Base-by-base conservation (phyloP, 257 asterid genomes). In the Petunia secreta region DNA sequence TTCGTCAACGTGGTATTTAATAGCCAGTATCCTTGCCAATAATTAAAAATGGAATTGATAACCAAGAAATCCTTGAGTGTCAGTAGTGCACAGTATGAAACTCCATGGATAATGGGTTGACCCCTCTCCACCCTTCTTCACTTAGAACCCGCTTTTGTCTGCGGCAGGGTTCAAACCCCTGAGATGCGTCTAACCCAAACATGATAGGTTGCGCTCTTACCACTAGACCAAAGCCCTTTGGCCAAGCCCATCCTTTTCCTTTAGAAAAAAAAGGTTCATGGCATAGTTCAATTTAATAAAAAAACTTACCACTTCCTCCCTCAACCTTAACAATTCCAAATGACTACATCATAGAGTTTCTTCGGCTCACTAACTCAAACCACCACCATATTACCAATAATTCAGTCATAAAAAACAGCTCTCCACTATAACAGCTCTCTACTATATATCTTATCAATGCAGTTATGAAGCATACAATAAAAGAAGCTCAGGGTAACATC, bases 221-320 rank as follows among this genome's bases (percentile, higher is more conserved):
- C 25, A 25, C 25, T 25, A 25, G 25, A 25, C 25, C 25, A 25
- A 25, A 25, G 25, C 25, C 25, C 0, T 25, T 25, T 25, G 25
- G 25, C 25, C 25, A 25, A 25, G 25, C 25, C 25, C 25, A 25
- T 25, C 25, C 25, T 25, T 25, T 25, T 25, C 25, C 25, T 25
- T 25, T 25, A 25, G 25, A 25, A 25, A 69, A 69, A 46, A 52
- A 10, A 5, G 44, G 16, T 8, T 5, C 54, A 44, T 68, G 54
- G 76, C 58, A 16, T 68, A 40, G 40, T 68, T 68, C 2, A 54
- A 8, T 68, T 68, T 44, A 8, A 8, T 68, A 57, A 44, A 46
- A 16, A 9, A 69, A 48, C 40, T 71, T 48, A 71, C 44, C 50
- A 48, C 48, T 71, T 71, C 52, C 58, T 71, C 25, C 77, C 77